These are phyloP conservation scores for Trichoderma simmonsii DNA, from an alignment of 2,329 filamentous ascomycete genomes.

Conservation along the genomic window DNA sequence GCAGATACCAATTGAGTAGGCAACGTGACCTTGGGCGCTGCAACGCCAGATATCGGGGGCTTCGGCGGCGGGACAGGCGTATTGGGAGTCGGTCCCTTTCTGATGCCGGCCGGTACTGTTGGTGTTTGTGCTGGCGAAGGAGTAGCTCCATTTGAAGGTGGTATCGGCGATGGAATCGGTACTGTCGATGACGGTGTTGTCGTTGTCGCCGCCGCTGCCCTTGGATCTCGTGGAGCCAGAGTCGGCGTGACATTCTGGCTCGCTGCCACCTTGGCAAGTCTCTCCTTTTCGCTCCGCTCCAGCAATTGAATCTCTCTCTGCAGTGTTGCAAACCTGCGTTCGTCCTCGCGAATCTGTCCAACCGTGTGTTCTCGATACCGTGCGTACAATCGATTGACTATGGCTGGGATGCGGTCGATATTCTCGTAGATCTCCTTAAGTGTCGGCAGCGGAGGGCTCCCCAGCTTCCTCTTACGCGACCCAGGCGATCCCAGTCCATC, in stretches of 20 bases:
- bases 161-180: conserved; percentile 16
- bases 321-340: conserved; percentile 61
- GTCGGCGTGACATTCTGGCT: conserved; percentile 34
- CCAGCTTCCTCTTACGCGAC: conserved; percentile 72
- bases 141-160: conserved; percentile 23
- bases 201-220: conserved; percentile 25
- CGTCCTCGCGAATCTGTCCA: conserved; percentile 70
- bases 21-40: conserved; percentile 28
- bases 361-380: conserved; percentile 69
- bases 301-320: conserved; percentile 67
- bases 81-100: conserved; percentile 30
- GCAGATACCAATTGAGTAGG: conserved; percentile 30
- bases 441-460: conserved; percentile 60
- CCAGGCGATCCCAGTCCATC: conserved; percentile 52
- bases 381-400: conserved; percentile 72
- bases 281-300: conserved; percentile 47
- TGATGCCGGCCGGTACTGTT: conserved; percentile 25
- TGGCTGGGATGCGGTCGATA: conserved; percentile 62
- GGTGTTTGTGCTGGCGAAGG: conserved; percentile 25
- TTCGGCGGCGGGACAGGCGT: conserved; percentile 39
- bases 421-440: conserved; percentile 66
- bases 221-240: conserved; percentile 34
- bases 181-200: conserved; percentile 20
- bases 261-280: conserved; percentile 34
- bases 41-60: conserved; percentile 25